These are phyloP conservation scores for Phialophora expanda DNA, from an alignment of 2,329 filamentous ascomycete genomes.

Conservation along the genomic window DNA sequence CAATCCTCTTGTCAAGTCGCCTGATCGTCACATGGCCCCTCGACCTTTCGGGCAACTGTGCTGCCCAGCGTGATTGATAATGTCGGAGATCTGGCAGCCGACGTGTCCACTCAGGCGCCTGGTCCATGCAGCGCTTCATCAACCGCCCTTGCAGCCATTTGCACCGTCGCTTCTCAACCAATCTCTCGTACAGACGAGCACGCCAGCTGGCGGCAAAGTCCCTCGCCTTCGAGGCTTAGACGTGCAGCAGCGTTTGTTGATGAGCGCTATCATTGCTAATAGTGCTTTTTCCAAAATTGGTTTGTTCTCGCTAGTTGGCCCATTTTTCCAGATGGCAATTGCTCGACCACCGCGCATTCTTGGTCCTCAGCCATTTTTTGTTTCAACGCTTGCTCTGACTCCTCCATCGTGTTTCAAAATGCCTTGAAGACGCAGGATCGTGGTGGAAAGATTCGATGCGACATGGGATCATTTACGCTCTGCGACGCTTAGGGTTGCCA, in stretches of 20 bases:
- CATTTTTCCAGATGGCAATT: neutral
- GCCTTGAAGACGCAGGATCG: neutral
- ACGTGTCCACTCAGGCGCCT: conserved; percentile 8
- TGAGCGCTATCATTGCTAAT: neutral
- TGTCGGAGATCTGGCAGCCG: neutral
- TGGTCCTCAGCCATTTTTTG: neutral
- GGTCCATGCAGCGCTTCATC: conserved; percentile 5
- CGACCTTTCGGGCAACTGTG: neutral
- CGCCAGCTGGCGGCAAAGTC: conserved; percentile 6
- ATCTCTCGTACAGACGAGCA: conserved; percentile 8
- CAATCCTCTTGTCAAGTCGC: conserved; percentile 1
- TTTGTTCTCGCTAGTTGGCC: neutral
- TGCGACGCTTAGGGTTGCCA: neutral
- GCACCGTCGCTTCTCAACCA: conserved; percentile 11
- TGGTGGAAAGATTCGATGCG: neutral
- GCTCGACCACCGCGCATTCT: neutral
- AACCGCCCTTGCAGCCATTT: conserved; percentile 6
- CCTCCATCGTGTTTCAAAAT: conserved; percentile 1
- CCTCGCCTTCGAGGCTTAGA: conserved; percentile 13
- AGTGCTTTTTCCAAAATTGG: neutral
- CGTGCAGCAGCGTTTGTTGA: conserved; percentile 3
- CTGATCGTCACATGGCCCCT: conserved; percentile 7
- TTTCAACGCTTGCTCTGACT: neutral
- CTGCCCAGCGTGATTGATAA: too few relatives aligned
- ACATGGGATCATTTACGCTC: neutral